Percentiles rank a stretch among this genome's conserved stretches.
Evolutionary conservation across 352 stramenopile genomes (phyloP).

Genomic region (Phytopythium mirpurense): DNA sequence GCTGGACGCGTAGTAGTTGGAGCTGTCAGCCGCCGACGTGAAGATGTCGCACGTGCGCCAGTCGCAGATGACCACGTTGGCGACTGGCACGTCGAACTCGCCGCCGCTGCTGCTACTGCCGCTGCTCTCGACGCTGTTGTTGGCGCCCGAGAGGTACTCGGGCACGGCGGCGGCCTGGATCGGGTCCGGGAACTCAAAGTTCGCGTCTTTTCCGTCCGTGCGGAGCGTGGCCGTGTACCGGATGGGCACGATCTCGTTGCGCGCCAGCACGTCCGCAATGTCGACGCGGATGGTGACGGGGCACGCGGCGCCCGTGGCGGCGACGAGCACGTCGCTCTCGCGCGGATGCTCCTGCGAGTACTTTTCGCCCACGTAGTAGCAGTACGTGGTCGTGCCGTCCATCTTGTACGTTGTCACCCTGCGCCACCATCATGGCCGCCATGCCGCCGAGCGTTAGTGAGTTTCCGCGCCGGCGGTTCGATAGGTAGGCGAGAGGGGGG

Average conservation of each 20-base stretch:
- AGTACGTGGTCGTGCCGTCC: conserved; percentile 77
- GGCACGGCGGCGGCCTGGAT: conserved; percentile 40
- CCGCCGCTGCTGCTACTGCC: conserved; percentile 24
- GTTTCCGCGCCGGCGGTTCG: too few species aligned
- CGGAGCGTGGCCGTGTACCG: conserved; percentile 64
- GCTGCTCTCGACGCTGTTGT: conserved; percentile 11
- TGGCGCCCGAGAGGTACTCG: conserved; percentile 26
- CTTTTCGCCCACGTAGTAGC: conserved; percentile 66
- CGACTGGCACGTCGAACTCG: conserved; percentile 57
- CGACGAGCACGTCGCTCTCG: conserved; percentile 35
- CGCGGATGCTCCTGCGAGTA: conserved; percentile 45
- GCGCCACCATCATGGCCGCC: too few species aligned
- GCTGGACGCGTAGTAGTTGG: conserved; percentile 50
- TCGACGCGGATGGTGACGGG: conserved; percentile 66
- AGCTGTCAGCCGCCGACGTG: conserved; percentile 30
- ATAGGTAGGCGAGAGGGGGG: too few species aligned
- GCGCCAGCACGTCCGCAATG: conserved; percentile 37
- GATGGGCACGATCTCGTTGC: conserved; percentile 45
- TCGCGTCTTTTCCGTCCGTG: conserved; percentile 27
- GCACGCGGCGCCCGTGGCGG: conserved; percentile 34
- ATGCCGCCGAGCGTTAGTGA: too few species aligned
- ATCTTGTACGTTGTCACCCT: conserved; percentile 66
- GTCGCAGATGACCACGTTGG: conserved; percentile 77
- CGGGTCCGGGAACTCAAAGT: conserved; percentile 53
- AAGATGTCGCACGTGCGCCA: conserved; percentile 73